Conservation (phyloP, 116 monocot species). For the Zostera marina region DNA sequence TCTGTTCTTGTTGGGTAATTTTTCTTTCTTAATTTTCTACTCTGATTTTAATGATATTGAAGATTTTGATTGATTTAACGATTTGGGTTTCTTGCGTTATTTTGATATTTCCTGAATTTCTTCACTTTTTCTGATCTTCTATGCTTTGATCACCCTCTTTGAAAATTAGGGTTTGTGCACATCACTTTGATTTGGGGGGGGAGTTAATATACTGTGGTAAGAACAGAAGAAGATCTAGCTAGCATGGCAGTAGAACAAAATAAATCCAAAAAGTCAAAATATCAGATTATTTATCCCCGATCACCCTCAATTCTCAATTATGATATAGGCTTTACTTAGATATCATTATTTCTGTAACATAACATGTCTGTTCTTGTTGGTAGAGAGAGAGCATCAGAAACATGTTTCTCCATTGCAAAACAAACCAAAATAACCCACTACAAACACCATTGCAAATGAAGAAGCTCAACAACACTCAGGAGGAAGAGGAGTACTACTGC, state of each 20-base stretch:
- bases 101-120: no score
- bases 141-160: no score
- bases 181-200: conserved; percentile 8
- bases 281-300: conserved; percentile 10
- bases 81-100: no score
- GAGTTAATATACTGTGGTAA: conserved; percentile 11
- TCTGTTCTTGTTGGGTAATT: no score
- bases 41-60: no score
- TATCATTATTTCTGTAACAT: not conserved
- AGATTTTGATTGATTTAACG: no score
- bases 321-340: conserved; percentile 23
- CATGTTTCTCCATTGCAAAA: conserved; percentile 20
- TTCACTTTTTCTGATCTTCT: no score
- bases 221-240: conserved; percentile 17
- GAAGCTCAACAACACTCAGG: conserved; percentile 13
- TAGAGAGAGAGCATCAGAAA: conserved; percentile 15
- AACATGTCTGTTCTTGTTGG: conserved; percentile 17
- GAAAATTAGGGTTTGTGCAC: no score
- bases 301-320: conserved; percentile 51
- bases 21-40: no score
- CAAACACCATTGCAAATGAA: conserved; percentile 11
- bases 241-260: conserved; percentile 45
- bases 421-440: conserved; percentile 12
- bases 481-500: conserved; percentile 16
- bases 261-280: conserved; percentile 10